phyloP scores from a whole-genome alignment of 1,139 yeast genomes.

The Kodamaea anthophila region DNA sequence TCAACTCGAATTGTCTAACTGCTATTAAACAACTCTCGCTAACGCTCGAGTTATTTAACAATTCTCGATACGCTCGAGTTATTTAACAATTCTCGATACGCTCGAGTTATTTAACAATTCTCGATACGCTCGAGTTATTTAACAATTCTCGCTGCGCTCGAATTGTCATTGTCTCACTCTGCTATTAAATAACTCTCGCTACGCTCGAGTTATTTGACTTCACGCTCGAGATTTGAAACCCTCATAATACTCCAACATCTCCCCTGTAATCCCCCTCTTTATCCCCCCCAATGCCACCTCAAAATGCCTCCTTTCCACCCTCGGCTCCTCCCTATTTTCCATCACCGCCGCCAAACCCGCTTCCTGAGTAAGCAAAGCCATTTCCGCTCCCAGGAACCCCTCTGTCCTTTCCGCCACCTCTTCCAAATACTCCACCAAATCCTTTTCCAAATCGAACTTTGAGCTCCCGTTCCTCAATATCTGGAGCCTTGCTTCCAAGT shows the following conservation, averaged over 20 bases:
- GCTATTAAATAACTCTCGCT: no score
- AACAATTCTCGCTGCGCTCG: no score
- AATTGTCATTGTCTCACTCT: no score
- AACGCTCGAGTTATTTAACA: no score
- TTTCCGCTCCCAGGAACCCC: constrained; percentile 97
- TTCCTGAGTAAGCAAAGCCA: constrained; percentile 85
- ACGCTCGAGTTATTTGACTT: constrained; percentile 18
- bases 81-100: no score
- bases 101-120: no score
- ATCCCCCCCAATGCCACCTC: constrained; percentile 61
- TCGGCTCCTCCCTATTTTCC: constrained; percentile 54
- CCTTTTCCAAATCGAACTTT: constrained; percentile 45
- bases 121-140: no score
- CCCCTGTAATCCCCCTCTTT: constrained; percentile 72
- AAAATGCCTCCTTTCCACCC: constrained; percentile 62
- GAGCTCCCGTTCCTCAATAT: constrained; percentile 64
- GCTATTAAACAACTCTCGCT: no score
- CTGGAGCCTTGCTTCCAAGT: constrained; percentile 66
- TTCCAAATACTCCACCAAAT: constrained; percentile 33
- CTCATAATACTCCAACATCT: constrained; percentile 72
- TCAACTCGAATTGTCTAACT: no score
- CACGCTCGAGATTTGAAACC: constrained; percentile 52
- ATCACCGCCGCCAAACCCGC: constrained; percentile 90
- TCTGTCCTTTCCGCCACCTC: constrained; percentile 61
- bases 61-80: no score